Evolutionary conservation across 2,329 filamentous ascomycete species (phyloP).

Genomic region (Tolypocladium sp.): DNA sequence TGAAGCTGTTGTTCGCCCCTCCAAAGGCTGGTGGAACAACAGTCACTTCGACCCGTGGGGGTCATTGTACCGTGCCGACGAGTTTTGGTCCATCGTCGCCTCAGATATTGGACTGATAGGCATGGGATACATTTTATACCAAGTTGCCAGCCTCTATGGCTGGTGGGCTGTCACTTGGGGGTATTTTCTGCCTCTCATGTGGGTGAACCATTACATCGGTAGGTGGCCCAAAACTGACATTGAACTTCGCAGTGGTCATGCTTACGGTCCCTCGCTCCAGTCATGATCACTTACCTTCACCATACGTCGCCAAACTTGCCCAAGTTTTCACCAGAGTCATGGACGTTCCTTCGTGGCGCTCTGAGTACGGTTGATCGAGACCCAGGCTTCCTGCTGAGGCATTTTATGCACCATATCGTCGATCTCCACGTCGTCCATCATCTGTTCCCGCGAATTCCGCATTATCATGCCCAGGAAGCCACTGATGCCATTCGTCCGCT

Average conservation of each 20-base stretch:
- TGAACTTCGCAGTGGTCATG: too few species aligned
- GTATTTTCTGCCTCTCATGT: slow-evolving; percentile 57
- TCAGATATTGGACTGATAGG: slow-evolving; percentile 51
- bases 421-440: slow-evolving; percentile 56
- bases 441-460: slow-evolving; percentile 33
- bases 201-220: slow-evolving; percentile 65
- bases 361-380: slow-evolving; percentile 53
- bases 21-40: slow-evolving; percentile 20
- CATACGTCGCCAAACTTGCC: slow-evolving; percentile 31
- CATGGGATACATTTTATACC: slow-evolving; percentile 41
- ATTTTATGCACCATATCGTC: slow-evolving; percentile 54
- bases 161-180: slow-evolving; percentile 41
- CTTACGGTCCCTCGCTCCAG: slow-evolving; percentile 20
- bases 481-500: slow-evolving; percentile 67
- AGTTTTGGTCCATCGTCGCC: slow-evolving; percentile 45
- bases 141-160: slow-evolving; percentile 40
- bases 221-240: slow-evolving; percentile 11
- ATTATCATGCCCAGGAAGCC: slow-evolving; percentile 43
- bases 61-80: slow-evolving; percentile 49
- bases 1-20: not conserved
- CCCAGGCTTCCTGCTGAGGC: slow-evolving; percentile 51
- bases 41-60: slow-evolving; percentile 55
- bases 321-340: slow-evolving; percentile 44
- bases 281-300: slow-evolving; percentile 68
- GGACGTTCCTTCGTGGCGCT: slow-evolving; percentile 54